Percentiles rank a stretch among this genome's conserved stretches.
Conservation (phyloP, 2,329 filamentous ascomycete genomes). For the Pyrenophora teres region DNA sequence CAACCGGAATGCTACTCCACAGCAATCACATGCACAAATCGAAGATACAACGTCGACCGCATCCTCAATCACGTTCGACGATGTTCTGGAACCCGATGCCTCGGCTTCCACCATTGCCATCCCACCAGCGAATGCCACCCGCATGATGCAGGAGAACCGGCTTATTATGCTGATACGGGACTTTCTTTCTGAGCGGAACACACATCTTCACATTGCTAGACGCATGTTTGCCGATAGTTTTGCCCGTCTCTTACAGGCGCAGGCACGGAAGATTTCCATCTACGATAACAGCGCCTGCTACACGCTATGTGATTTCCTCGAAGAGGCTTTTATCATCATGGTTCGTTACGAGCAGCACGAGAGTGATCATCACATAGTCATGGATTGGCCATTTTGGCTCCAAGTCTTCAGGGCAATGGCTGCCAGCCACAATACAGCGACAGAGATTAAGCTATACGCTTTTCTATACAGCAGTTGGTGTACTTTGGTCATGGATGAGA, state of each 20-base stretch:
- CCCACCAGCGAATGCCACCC: constrained; percentile 70
- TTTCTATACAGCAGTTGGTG: constrained; percentile 84
- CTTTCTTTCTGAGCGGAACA: constrained; percentile 68
- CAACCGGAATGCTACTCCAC: constrained; percentile 66
- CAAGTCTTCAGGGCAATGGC: constrained; percentile 79
- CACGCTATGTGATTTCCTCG: constrained; percentile 87
- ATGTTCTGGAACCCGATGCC: constrained; percentile 69
- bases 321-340: constrained; percentile 75
- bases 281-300: constrained; percentile 86
- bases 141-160: constrained; percentile 86
- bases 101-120: constrained; percentile 66
- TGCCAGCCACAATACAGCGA: constrained; percentile 84
- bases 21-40: constrained; percentile 23
- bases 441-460: constrained; percentile 81
- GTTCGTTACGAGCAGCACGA: constrained; percentile 62
- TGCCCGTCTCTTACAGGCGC: constrained; percentile 71
- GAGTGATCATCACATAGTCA: constrained; percentile 52
- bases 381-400: constrained; percentile 87
- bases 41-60: constrained; percentile 43
- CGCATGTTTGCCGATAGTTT: constrained; percentile 79
- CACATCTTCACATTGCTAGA: constrained; percentile 60
- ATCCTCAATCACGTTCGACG: constrained; percentile 67
- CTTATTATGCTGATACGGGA: constrained; percentile 82
- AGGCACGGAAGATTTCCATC: constrained; percentile 74
- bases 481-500: constrained; percentile 66